phyloP scores from a whole-genome alignment of 2,329 filamentous ascomycete genomes.

The Pestalotiopsis sp. region DNA sequence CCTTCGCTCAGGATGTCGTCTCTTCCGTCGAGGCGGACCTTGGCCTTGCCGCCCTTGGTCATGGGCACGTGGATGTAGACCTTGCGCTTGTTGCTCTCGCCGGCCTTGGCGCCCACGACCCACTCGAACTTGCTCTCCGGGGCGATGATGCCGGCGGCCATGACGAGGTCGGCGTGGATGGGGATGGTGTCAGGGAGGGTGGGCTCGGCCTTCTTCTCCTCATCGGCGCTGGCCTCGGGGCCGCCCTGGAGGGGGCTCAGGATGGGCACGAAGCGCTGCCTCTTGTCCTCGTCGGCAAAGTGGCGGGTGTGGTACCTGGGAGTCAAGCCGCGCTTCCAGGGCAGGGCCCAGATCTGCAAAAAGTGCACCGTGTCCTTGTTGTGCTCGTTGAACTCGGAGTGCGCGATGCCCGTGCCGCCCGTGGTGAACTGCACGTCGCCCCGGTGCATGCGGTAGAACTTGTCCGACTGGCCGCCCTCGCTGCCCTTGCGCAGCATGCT shows the following conservation, averaged over 20 bases:
- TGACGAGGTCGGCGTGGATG: constrained; percentile 82
- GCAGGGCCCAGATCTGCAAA: constrained; percentile 85
- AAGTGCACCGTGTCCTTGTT: constrained; percentile 75
- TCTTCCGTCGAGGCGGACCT: constrained; percentile 68
- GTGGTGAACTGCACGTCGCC: constrained; percentile 91
- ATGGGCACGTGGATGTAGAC: constrained; percentile 82
- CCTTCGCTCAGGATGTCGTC: constrained; percentile 75
- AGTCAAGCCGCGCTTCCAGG: constrained; percentile 72
- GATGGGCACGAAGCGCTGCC: constrained; percentile 71
- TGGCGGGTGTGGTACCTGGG: constrained; percentile 77
- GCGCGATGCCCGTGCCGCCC: constrained; percentile 79
- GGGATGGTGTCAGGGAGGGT: constrained; percentile 71
- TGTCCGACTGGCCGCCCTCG: constrained; percentile 61
- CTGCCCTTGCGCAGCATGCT: constrained; percentile 75
- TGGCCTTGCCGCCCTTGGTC: constrained; percentile 75
- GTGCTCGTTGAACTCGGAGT: constrained; percentile 83
- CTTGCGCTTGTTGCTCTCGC: constrained; percentile 62
- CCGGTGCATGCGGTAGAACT: constrained; percentile 72
- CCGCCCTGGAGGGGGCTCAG: constrained; percentile 76
- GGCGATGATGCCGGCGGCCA: constrained; percentile 76
- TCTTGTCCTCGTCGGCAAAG: constrained; percentile 75
- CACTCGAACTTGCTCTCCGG: constrained; percentile 71
- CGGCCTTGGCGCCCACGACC: constrained; percentile 65
- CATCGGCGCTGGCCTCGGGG: constrained; percentile 58
- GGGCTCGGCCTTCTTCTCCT: constrained; percentile 68